Conservation (phyloP, 1,284 basidiomycete genomes). For the Crepidotus sp. region DNA sequence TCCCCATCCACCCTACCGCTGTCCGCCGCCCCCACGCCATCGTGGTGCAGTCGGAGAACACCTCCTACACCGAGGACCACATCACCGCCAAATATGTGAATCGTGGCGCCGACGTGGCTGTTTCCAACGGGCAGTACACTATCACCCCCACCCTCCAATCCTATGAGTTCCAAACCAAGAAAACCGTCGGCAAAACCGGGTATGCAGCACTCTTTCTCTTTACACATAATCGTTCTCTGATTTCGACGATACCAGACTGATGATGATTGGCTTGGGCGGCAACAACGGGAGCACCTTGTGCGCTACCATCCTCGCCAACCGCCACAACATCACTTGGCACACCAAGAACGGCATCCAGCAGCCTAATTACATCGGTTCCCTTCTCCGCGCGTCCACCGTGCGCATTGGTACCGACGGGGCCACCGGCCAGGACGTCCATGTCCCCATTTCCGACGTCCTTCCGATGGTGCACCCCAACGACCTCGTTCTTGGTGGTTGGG, state of each 20-base stretch:
- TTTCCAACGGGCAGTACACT: slow-evolving; percentile 63
- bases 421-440: slow-evolving; percentile 87
- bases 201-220: slow-evolving; percentile 34
- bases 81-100: slow-evolving; percentile 83
- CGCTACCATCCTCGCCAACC: slow-evolving; percentile 94
- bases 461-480: slow-evolving; percentile 99
- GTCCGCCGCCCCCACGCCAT: slow-evolving; percentile 70
- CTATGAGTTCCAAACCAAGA: slow-evolving; percentile 88
- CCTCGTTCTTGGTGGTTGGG: slow-evolving; percentile 96
- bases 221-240: slow-evolving; percentile 11
- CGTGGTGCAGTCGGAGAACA: slow-evolving; percentile 79
- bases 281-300: slow-evolving; percentile 96
- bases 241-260: slow-evolving; percentile 55
- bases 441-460: slow-evolving; percentile 88
- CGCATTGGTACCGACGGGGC: slow-evolving; percentile 80
- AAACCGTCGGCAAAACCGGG: slow-evolving; percentile 90
- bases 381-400: slow-evolving; percentile 92
- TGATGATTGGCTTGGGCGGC: slow-evolving; percentile 95
- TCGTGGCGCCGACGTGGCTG: slow-evolving; percentile 69
- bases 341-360: slow-evolving; percentile 90
- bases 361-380: slow-evolving; percentile 94
- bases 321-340: slow-evolving; percentile 90
- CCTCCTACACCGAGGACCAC: slow-evolving; percentile 70
- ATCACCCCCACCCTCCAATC: slow-evolving; percentile 72
- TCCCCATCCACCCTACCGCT: slow-evolving; percentile 79